phyloP scores from a whole-genome alignment of 805 yeast genomes.

The Ogataea methanolica region DNA sequence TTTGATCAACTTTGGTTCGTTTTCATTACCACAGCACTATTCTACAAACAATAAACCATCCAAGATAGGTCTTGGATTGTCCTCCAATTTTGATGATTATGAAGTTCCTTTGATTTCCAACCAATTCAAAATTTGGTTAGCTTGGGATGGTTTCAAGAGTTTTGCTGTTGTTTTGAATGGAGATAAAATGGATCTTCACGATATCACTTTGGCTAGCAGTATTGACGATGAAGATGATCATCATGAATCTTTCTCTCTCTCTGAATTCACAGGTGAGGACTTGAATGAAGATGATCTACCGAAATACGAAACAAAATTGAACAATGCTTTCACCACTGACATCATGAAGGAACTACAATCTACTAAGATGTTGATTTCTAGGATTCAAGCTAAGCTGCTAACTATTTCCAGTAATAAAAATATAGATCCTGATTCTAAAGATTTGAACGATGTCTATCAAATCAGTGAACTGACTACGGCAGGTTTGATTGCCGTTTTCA shows the following conservation, averaged over 20 bases:
- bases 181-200: conserved; percentile 6
- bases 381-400: conserved; percentile 6
- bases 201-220: conserved; percentile 7
- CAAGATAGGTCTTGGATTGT: background rate
- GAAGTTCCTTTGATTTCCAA: conserved; percentile 7
- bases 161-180: conserved; percentile 12
- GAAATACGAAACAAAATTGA: conserved; percentile 7
- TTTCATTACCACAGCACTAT: conserved; percentile 6
- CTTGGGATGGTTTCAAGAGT: conserved; percentile 21
- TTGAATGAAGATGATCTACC: background rate
- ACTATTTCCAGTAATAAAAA: conserved; percentile 1
- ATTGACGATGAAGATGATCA: conserved; percentile 1
- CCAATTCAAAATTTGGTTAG: conserved; percentile 18
- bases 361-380: conserved; percentile 6
- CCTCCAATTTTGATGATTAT: background rate
- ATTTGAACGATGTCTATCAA: conserved; percentile 12
- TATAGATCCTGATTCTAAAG: conserved; percentile 10
- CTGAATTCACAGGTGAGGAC: background rate
- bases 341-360: conserved; percentile 6
- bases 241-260: background rate
- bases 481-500: conserved; percentile 18
- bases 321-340: conserved; percentile 1
- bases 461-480: conserved; percentile 12
- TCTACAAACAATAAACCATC: background rate
- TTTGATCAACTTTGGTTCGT: conserved; percentile 13